phyloP scores from a whole-genome alignment of 352 stramenopile genomes.

The Globisporangium recalcitrans region DNA sequence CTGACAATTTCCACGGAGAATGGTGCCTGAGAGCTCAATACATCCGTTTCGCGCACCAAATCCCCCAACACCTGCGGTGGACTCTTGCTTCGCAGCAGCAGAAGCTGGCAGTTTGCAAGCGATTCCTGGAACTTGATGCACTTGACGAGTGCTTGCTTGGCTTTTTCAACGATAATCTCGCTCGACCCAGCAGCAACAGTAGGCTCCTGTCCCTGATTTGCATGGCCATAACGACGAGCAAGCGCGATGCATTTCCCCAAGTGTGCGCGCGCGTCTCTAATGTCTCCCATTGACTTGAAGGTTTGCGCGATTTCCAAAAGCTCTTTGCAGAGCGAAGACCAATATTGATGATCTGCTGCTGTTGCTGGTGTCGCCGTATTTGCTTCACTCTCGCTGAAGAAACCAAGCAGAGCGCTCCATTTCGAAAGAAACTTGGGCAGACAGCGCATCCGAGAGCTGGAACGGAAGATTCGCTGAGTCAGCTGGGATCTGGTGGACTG shows the following conservation, averaged over 20 bases:
- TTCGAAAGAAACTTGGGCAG: conserved; percentile 5
- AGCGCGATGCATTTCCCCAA: conserved; percentile 13
- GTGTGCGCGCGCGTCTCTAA: conserved; percentile 2
- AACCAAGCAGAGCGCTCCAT: conserved; percentile 5
- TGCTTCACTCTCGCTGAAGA: not conserved
- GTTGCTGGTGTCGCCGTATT: not conserved
- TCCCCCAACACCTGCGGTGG: conserved; percentile 21
- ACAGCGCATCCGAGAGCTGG: not conserved
- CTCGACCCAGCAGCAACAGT: not conserved
- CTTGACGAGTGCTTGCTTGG: conserved; percentile 19
- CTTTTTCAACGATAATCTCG: conserved; percentile 11
- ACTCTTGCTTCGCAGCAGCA: conserved; percentile 18
- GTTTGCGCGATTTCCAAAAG: conserved; percentile 8
- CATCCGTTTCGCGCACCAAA: conserved; percentile 20
- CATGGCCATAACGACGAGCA: not conserved
- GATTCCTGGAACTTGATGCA: conserved; percentile 27
- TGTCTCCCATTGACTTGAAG: conserved; percentile 2
- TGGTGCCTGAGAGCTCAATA: conserved; percentile 18
- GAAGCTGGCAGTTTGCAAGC: conserved; percentile 8
- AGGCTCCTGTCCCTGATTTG: not conserved
- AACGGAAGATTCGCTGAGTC: not conserved
- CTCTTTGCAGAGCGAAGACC: not conserved
- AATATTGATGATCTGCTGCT: not conserved
- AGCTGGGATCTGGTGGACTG: not conserved
- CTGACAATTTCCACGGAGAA: conserved; percentile 21